Conservation (phyloP, 345 rosid species). For the Populus deltoides region DNA sequence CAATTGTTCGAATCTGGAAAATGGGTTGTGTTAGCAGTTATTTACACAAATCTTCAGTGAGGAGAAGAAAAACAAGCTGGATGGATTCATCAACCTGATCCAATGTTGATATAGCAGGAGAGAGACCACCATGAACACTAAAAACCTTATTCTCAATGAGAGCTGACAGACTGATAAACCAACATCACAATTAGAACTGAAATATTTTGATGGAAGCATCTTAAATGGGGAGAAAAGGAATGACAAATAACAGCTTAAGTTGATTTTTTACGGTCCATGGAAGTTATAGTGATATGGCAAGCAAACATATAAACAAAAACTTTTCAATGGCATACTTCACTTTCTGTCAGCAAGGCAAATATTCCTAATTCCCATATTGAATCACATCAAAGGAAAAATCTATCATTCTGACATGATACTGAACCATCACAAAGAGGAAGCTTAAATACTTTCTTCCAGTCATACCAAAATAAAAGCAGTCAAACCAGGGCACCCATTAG, state of each 20-base stretch:
- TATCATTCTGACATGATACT: not conserved
- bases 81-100: slow-evolving; percentile 69
- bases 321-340: not conserved
- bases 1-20: slow-evolving; percentile 81
- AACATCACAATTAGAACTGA: slow-evolving; percentile 8
- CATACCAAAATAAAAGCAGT: not conserved
- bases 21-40: slow-evolving; percentile 11
- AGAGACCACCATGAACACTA: slow-evolving; percentile 97
- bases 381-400: not conserved
- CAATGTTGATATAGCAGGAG: slow-evolving; percentile 81
- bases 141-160: slow-evolving; percentile 89
- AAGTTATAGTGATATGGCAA: not conserved
- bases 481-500: not conserved
- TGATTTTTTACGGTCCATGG: not conserved
- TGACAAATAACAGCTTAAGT: not conserved
- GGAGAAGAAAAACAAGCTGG: slow-evolving; percentile 8
- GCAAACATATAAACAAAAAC: not conserved
- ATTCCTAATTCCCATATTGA: not conserved
- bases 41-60: slow-evolving; percentile 5
- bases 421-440: not conserved
- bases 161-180: slow-evolving; percentile 72
- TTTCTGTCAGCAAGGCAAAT: not conserved
- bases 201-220: not conserved
- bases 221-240: not conserved
- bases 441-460: not conserved